These are phyloP conservation scores for Coleophoma cylindrospora DNA, from an alignment of 2,329 filamentous ascomycete genomes.

Conservation along the genomic window DNA sequence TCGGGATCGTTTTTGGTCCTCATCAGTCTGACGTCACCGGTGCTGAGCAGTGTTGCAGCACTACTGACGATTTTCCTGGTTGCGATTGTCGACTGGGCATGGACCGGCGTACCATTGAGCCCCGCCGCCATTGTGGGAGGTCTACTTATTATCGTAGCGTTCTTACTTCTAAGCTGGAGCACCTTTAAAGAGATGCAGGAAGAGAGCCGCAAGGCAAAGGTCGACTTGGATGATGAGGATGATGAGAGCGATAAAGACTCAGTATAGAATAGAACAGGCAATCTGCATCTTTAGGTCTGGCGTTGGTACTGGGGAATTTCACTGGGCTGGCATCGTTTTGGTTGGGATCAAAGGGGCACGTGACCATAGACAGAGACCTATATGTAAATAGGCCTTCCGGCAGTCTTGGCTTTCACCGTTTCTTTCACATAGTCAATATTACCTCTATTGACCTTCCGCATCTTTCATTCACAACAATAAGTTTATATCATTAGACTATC, in stretches of 20 bases:
- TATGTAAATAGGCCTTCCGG: too few relatives aligned
- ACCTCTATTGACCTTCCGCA: too few relatives aligned
- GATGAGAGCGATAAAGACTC: slow-evolving; percentile 23
- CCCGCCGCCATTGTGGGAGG: slow-evolving; percentile 77
- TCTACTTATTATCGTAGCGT: slow-evolving; percentile 80
- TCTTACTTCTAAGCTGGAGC: slow-evolving; percentile 81
- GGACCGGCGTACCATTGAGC: slow-evolving; percentile 73
- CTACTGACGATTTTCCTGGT: slow-evolving; percentile 96
- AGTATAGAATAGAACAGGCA: slow-evolving; percentile 4
- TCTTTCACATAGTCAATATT: too few relatives aligned
- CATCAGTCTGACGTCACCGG: slow-evolving; percentile 88
- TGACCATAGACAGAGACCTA: too few relatives aligned
- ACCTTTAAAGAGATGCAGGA: slow-evolving; percentile 92
- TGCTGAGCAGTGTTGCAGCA: slow-evolving; percentile 86
- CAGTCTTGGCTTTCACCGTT: too few relatives aligned
- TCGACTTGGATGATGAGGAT: slow-evolving; percentile 34
- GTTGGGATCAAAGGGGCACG: too few relatives aligned
- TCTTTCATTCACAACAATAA: too few relatives aligned
- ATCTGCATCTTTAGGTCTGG: too few relatives aligned
- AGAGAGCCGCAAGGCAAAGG: slow-evolving; percentile 59
- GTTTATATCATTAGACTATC: too few relatives aligned
- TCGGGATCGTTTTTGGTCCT: slow-evolving; percentile 90
- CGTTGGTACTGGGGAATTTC: too few relatives aligned
- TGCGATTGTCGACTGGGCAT: slow-evolving; percentile 82
- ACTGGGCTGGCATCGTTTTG: too few relatives aligned